A percentile compares a stretch with the other conserved stretches of the same genome.
phyloP scores from a whole-genome alignment of 257 asterid genomes.

The Rauvolfia tetraphylla region DNA sequence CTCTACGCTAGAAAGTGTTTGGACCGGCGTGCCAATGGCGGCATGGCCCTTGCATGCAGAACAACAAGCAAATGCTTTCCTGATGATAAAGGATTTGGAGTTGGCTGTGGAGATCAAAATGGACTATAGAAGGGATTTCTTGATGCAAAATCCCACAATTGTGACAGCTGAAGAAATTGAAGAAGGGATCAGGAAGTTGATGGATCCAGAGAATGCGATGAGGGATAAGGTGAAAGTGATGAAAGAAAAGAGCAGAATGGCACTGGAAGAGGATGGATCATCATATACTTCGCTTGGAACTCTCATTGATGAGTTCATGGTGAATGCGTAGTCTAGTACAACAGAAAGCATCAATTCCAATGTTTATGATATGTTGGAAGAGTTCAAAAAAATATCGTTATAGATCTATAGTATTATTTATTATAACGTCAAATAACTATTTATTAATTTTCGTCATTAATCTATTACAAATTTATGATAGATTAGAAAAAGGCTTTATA shows the following conservation, averaged over 20 bases:
- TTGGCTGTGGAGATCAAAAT: too few relatives aligned
- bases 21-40: slow-evolving; percentile 27
- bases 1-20: slow-evolving; percentile 22
- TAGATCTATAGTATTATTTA: too few relatives aligned
- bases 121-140: slow-evolving; percentile 12
- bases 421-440: too few relatives aligned
- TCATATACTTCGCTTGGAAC: background rate
- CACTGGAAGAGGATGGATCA: slow-evolving; percentile 17
- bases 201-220: slow-evolving; percentile 21
- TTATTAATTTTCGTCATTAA: too few relatives aligned
- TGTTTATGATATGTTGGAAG: too few relatives aligned
- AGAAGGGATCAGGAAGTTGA: slow-evolving; percentile 18
- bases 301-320: too few relatives aligned
- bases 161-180: slow-evolving; percentile 20
- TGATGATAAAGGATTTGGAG: slow-evolving; percentile 16
- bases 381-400: too few relatives aligned
- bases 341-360: too few relatives aligned
- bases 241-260: slow-evolving; percentile 7
- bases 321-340: too few relatives aligned
- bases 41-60: slow-evolving; percentile 25
- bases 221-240: slow-evolving; percentile 16
- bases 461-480: too few relatives aligned
- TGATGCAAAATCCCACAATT: background rate
- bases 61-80: slow-evolving; percentile 24
- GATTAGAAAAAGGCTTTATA: too few relatives aligned